These are phyloP conservation scores for Eucalyptus sp. DNA, from an alignment of 345 rosid genomes.

Conservation along the genomic window DNA sequence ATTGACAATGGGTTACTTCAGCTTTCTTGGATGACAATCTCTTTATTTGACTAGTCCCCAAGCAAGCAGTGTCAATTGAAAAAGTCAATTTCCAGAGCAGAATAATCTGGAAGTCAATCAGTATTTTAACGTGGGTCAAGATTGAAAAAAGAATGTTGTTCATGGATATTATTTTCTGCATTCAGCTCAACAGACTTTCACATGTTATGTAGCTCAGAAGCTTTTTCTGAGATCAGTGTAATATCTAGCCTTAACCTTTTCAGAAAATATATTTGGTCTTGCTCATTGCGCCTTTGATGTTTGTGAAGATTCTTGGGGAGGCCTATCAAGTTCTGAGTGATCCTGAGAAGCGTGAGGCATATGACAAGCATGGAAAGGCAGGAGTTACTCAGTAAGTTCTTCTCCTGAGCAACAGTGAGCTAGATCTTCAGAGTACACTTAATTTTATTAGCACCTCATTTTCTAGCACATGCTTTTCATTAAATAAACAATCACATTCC, in stretches of 20 bases:
- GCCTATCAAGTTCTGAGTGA: conserved; percentile 93
- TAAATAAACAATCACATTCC: background rate
- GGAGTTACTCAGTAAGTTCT: conserved; percentile 67
- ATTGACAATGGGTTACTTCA: background rate
- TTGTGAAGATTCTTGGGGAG: conserved; percentile 73
- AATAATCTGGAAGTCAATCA: background rate
- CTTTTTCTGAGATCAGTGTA: background rate
- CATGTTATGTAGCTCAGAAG: background rate
- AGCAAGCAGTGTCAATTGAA: background rate
- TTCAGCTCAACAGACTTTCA: background rate
- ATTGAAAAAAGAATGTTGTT: background rate
- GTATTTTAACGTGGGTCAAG: background rate
- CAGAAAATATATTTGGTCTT: background rate
- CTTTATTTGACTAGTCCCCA: background rate
- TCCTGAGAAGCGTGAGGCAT: conserved; percentile 77
- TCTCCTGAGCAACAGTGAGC: background rate
- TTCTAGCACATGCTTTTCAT: background rate
- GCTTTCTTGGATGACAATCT: background rate
- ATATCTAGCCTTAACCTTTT: background rate
- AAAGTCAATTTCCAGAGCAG: background rate
- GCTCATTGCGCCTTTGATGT: background rate
- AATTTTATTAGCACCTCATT: background rate
- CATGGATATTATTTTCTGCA: background rate
- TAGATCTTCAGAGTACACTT: background rate
- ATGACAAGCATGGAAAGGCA: conserved; percentile 78